Conservation (phyloP, 768 basidiomycete genomes). For the Boletus pseudo-olivaceus region DNA sequence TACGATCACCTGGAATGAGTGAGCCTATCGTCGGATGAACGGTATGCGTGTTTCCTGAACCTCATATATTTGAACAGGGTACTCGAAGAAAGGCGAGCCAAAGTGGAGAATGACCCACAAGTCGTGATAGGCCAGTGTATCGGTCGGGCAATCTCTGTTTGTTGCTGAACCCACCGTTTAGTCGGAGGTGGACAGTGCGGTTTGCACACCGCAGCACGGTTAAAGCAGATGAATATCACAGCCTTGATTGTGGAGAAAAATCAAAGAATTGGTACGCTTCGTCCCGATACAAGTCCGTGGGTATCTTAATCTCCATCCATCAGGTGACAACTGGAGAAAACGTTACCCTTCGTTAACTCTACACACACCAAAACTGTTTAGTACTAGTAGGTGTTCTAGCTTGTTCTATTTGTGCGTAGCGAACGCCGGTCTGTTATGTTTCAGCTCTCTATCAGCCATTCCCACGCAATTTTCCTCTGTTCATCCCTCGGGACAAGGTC, state of each 20-base stretch:
- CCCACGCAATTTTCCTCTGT: constrained; percentile 3
- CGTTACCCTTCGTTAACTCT: constrained; percentile 6
- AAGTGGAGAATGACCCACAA: constrained; percentile 5
- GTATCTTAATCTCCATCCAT: neutral
- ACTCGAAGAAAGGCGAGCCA: neutral
- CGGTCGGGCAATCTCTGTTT: neutral
- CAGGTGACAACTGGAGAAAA: constrained; percentile 7
- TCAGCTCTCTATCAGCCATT: constrained; percentile 3
- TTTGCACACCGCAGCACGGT: constrained; percentile 1
- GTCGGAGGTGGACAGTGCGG: constrained; percentile 2
- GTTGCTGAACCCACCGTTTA: neutral
- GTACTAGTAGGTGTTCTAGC: neutral
- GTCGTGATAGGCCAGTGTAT: constrained; percentile 1
- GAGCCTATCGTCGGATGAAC: neutral
- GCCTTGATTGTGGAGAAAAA: constrained; percentile 3
- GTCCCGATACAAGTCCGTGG: neutral
- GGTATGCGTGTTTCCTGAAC: neutral
- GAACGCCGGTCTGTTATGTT: neutral
- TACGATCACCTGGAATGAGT: constrained; percentile 4
- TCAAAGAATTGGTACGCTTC: neutral
- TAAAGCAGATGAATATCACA: neutral
- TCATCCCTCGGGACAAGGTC: constrained; percentile 2
- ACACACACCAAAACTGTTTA: neutral
- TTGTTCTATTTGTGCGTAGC: neutral
- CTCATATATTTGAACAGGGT: neutral